These are phyloP conservation scores for Adansonia grandidieri DNA, from an alignment of 441 rosid genomes.

Conservation along the genomic window DNA sequence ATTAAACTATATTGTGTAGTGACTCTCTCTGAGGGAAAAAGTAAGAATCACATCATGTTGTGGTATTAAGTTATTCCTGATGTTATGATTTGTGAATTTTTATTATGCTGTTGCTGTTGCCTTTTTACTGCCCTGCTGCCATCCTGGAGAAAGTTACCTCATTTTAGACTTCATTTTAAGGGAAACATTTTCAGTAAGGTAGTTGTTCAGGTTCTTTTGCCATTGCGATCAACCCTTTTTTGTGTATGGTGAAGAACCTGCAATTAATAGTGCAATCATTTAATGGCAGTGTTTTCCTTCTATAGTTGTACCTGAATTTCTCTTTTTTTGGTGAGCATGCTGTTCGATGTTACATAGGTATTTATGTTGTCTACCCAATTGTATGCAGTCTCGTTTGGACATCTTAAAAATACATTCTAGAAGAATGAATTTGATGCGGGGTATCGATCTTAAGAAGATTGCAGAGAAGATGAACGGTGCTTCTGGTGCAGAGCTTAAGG, in stretches of 20 bases:
- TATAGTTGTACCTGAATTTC: neutral
- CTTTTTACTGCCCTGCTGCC: neutral
- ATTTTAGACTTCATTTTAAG: neutral
- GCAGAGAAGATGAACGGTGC: constrained; percentile 21
- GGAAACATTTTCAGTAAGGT: neutral
- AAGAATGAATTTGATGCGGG: constrained; percentile 26
- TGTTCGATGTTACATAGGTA: neutral
- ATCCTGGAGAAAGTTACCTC: neutral
- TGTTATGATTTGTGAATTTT: neutral
- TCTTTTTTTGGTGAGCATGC: neutral
- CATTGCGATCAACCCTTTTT: neutral
- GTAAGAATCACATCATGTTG: neutral
- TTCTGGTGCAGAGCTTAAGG: constrained; percentile 29
- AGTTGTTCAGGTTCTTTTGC: constrained; percentile 2
- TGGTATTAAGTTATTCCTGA: neutral
- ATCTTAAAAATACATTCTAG: constrained; percentile 25
- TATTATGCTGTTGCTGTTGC: neutral
- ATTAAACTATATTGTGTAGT: neutral
- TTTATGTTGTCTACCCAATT: neutral
- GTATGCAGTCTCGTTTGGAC: constrained; percentile 20
- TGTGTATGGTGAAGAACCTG: neutral
- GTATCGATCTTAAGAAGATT: constrained; percentile 23
- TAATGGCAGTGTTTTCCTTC: neutral
- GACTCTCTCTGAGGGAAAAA: neutral
- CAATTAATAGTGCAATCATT: neutral